Evolutionary conservation across 768 basidiomycete species (phyloP).

Genomic region (Hemileccinum rubropunctum): DNA sequence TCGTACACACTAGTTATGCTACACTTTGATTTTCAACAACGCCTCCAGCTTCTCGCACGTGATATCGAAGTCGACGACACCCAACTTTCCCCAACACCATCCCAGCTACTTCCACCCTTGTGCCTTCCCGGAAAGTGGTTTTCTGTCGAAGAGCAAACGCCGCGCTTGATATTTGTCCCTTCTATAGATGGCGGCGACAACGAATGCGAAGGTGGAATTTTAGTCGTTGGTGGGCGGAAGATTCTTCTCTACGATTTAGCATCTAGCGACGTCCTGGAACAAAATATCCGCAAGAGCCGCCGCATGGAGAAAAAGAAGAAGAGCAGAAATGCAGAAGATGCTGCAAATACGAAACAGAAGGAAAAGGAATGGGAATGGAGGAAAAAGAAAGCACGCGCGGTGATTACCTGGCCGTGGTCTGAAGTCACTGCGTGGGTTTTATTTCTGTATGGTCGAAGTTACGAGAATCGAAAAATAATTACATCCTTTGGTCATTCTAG

Average conservation of each 20-base stretch:
- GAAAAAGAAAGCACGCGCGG: constrained; percentile 52
- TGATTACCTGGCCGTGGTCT: constrained; percentile 74
- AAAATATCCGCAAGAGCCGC: constrained; percentile 54
- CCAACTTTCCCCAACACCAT: constrained; percentile 47
- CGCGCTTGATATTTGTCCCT: constrained; percentile 40
- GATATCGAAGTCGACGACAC: constrained; percentile 47
- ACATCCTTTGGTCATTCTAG: constrained; percentile 30
- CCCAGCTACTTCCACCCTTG: constrained; percentile 50
- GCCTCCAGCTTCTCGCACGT: constrained; percentile 61
- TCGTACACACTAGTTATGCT: constrained; percentile 62
- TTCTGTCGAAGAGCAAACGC: constrained; percentile 35
- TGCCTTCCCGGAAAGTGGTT: constrained; percentile 49
- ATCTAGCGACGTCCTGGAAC: constrained; percentile 44
- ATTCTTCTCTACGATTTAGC: constrained; percentile 62
- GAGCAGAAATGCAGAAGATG: constrained; percentile 41
- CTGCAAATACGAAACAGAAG: constrained; percentile 49
- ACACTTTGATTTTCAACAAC: constrained; percentile 58
- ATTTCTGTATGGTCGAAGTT: neutral
- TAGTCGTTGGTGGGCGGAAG: constrained; percentile 67
- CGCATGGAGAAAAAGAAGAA: constrained; percentile 51
- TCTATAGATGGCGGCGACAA: constrained; percentile 21
- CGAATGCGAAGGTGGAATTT: constrained; percentile 58
- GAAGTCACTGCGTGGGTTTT: constrained; percentile 62
- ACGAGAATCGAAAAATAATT: neutral
- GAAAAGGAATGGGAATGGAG: constrained; percentile 53